phyloP scores from a whole-genome alignment of 2,329 filamentous ascomycete genomes.

The Xylariaceae sp. region DNA sequence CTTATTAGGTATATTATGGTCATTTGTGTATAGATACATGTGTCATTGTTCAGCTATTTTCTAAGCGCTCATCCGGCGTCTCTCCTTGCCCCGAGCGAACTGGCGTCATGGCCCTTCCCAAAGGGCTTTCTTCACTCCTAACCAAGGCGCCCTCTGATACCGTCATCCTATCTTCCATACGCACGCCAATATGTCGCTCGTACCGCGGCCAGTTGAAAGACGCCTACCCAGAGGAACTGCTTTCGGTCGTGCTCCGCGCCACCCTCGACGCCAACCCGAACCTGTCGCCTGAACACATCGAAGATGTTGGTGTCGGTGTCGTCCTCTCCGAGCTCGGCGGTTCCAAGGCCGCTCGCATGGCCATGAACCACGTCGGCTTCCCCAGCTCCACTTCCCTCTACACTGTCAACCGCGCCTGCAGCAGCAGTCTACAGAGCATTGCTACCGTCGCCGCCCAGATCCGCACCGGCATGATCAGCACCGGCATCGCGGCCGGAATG shows the following conservation, averaged over 20 bases:
- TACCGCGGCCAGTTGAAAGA: slow-evolving; percentile 85
- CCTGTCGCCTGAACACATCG: slow-evolving; percentile 68
- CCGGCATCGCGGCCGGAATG: slow-evolving; percentile 85
- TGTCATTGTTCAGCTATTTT: background rate
- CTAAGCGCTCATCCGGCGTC: background rate
- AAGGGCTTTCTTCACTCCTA: slow-evolving; percentile 75
- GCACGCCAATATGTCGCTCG: slow-evolving; percentile 82
- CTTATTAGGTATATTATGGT: background rate
- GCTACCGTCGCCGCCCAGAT: slow-evolving; percentile 76
- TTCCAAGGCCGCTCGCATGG: slow-evolving; percentile 88
- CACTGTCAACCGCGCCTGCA: slow-evolving; percentile 88
- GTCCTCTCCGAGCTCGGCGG: slow-evolving; percentile 91
- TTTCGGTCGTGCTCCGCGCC: slow-evolving; percentile 66
- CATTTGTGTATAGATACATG: background rate
- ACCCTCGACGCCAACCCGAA: slow-evolving; percentile 73
- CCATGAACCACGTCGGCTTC: slow-evolving; percentile 81
- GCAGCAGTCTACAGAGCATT: slow-evolving; percentile 76
- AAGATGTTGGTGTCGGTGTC: slow-evolving; percentile 85
- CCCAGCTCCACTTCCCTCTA: slow-evolving; percentile 74
- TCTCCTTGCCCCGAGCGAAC: background rate
- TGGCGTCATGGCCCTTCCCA: slow-evolving; percentile 53
- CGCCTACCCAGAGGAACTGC: slow-evolving; percentile 87
- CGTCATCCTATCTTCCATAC: slow-evolving; percentile 87
- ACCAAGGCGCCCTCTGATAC: slow-evolving; percentile 79
- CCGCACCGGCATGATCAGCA: slow-evolving; percentile 69